Base-by-base conservation (phyloP, 208 protist genomes). In the Acanthamoeba royreba region DNA sequence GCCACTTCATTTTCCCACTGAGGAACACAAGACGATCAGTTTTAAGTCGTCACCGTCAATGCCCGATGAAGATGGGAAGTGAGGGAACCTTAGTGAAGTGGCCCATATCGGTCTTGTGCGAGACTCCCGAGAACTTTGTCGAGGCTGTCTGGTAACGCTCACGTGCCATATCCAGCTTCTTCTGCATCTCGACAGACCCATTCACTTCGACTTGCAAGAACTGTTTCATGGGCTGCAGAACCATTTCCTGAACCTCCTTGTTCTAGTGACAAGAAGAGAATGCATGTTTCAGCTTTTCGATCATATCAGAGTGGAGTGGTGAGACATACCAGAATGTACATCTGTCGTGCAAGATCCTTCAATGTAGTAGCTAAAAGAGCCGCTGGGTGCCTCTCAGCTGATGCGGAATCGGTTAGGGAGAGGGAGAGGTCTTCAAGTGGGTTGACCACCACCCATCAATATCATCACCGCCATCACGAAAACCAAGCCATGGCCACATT, bases 1-100 rank as follows among this genome's bases (percentile, higher is more conserved):
- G 83, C 83, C 22, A 90, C 83, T 35, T 90, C 83, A 42, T 58
- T 61, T 52, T 90, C 83, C 83, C 46, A 90, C 83, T 90, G 83
- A 8, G n/a, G n/a, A n/a, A n/a, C n/a, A n/a, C n/a, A n/a, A n/a
- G 49, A 55, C 13, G 49, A 9, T 19, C 49, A 55, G 49, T 9
- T 19, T n/a, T n/a, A n/a, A n/a, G n/a, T n/a, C 33, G 9, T 8
- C 33, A 40, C 22, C 63, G 33, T 8, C 33, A 47, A 38, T 8
- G 17, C 5, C 15, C 33, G 9, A 31, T 46, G 40, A 38, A 8
- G n/a, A 17, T 0, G 38, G 1, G 11, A 25, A n/a, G 25, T 85
- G 46, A 7, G 11, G 45, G 0, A 46, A 90, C 83, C 52, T 90
- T 90, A 35, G 83, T 90, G 49, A 90, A 90, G 52, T 90, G 46